Evolutionary conservation across 495 filamentous ascomycete species (phyloP).

Genomic region (Hyaloscypha bicolor): DNA sequence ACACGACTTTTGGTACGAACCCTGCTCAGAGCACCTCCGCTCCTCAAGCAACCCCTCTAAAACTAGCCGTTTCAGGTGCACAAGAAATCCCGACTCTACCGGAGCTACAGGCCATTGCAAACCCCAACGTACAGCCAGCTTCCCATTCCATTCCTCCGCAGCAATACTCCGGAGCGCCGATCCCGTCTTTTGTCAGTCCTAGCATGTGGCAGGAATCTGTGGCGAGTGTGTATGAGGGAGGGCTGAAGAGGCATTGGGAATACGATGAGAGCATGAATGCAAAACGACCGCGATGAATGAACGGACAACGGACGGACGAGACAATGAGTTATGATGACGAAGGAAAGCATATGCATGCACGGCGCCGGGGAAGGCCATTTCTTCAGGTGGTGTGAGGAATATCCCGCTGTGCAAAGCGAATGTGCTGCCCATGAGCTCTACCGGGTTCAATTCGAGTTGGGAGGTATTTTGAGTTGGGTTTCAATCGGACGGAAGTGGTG

Average conservation of each 20-base stretch:
- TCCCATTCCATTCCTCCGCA: slow-evolving; percentile 56
- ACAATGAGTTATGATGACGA: slow-evolving; percentile 1
- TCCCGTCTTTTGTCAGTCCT: slow-evolving; percentile 76
- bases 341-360: not conserved
- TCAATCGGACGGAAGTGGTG: not conserved
- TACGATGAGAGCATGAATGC: slow-evolving; percentile 26
- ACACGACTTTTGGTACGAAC: slow-evolving; percentile 81
- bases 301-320: slow-evolving; percentile 4
- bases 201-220: slow-evolving; percentile 97
- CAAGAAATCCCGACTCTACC: slow-evolving; percentile 54
- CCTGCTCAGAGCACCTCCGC: slow-evolving; percentile 40
- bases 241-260: slow-evolving; percentile 79
- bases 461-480: not conserved
- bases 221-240: slow-evolving; percentile 82
- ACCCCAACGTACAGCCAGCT: slow-evolving; percentile 37
- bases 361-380: no score
- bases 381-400: no score
- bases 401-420: not conserved
- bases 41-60: slow-evolving; percentile 32
- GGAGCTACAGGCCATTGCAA: slow-evolving; percentile 39
- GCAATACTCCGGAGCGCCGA: slow-evolving; percentile 55
- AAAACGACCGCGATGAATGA: slow-evolving; percentile 32
- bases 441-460: not conserved
- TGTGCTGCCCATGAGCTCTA: not conserved
- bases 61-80: slow-evolving; percentile 46